Evolutionary conservation across 768 basidiomycete species (phyloP).

Genomic region (Dioszegia hungarica): DNA sequence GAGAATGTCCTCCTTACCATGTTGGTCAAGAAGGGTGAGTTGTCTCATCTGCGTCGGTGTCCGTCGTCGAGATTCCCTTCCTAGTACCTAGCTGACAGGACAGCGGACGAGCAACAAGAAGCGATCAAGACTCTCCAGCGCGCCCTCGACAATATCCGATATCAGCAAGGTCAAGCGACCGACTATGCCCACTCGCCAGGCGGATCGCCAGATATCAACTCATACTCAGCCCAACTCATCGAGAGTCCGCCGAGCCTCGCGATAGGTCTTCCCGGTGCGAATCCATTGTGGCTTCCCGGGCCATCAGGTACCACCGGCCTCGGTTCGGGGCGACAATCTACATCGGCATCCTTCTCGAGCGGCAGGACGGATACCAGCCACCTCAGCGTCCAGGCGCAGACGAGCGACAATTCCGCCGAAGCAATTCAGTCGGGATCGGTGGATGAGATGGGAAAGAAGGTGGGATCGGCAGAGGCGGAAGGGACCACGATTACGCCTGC

Average conservation of each 20-base stretch:
- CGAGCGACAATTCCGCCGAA: background rate
- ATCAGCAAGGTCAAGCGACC: background rate
- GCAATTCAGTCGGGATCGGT: background rate
- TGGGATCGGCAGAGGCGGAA: background rate
- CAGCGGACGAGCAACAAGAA: slow-evolving; percentile 65
- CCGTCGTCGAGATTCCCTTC: too few species aligned
- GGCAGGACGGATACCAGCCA: slow-evolving; percentile 1
- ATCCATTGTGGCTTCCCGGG: background rate
- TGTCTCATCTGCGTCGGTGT: background rate
- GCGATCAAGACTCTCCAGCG: slow-evolving; percentile 75
- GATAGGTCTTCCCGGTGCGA: background rate
- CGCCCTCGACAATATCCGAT: slow-evolving; percentile 51
- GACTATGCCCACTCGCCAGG: background rate
- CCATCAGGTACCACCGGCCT: background rate
- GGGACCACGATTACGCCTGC: background rate
- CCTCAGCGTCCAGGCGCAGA: slow-evolving; percentile 3
- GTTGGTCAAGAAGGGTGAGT: slow-evolving; percentile 55
- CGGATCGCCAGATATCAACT: background rate
- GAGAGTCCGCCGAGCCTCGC: background rate
- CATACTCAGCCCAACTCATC: background rate
- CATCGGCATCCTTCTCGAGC: background rate
- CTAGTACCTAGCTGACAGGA: background rate
- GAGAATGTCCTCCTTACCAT: slow-evolving; percentile 64
- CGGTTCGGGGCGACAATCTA: slow-evolving; percentile 2
- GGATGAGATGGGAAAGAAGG: background rate